Base-by-base conservation (phyloP, 164 flowering plant genomes). In the Cinnamomum chago region DNA sequence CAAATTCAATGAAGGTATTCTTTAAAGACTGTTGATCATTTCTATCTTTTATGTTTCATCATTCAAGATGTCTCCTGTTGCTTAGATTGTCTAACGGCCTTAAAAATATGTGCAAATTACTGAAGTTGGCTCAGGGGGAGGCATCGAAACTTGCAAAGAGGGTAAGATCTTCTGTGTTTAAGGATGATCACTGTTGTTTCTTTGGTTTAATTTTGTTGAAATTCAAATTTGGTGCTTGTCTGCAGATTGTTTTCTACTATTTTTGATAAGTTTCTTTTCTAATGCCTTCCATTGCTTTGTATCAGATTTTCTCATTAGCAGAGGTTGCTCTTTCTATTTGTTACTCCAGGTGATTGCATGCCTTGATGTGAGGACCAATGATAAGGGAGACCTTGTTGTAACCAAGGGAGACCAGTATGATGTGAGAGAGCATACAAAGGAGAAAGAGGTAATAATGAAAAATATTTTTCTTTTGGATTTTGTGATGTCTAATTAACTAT, bases 371-470 rank as follows among this genome's bases (percentile, higher is more conserved):
- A 88, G 99, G 80, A 58, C 98, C 69, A 93, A 95, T 87, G 99
- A 95, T 79, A 82, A 86, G 60, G 98, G 98, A 35, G 98, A 93
- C 82, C 99, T 95, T 84, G 95, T 95, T 77, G 99, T 93, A 67
- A 92, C 98, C 70, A 93, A 95, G 85, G 98, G 99, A 72, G 98
- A 95, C 74, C 99, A 95, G 70, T 95, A 95, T 83, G 97, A 93
- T 84, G 99, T 95, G 67, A 89, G 99, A 80, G 98, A 95, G 82
- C 85, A 93, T 55, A 88, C 98, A 72, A 70, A 87, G 76, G 93
- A 90, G 81, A 90, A 93, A 81, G 97, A 92, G 99, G 99, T 95
- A 85, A 73, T 28, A 30, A 23, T n/a, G 68, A 30, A 69, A 62
- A 28, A 23, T 15, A 62, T 24, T 50, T 75, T 60, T 40, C 10